Base-by-base conservation (phyloP, 805 yeast species). In the Zygoascus tannicola region DNA sequence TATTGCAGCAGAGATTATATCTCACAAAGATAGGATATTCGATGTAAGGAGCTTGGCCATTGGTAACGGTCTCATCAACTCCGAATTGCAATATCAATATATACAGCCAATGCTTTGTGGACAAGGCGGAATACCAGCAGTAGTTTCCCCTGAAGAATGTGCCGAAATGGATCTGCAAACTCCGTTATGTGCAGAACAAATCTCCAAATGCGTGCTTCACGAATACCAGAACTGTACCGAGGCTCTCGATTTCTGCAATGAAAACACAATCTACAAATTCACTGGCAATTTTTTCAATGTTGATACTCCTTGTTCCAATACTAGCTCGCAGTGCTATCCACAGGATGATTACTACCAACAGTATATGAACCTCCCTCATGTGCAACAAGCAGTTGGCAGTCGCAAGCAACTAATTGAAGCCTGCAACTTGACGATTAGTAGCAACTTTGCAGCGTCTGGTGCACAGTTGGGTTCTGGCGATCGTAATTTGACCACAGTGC, bases 101-200 rank as follows among this genome's bases (percentile, higher is more conserved):
- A 85, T 84, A 59, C 77, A 80, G 62, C 94, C 92, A 51, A 86
- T 88, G 96, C 94, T 94, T 3, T 90, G 97, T 65, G 87, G 94
- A 40, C 62, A 74, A 50, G 94, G 94, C 48, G 95, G 94, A 2
- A 3, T 73, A 75, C 56, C 76, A 75, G 19, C 69, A 84, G 82
- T 83, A 4, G 66, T 85, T 49, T 65, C 71, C 14, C 79, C 78
- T 15, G 80, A 76, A 44, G 77, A 76, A 49, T 85, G 95, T 66
- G 73, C 72, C 22, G 65, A 69, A 38, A 81, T 85, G 87, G 59
- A 67, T 32, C 68, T 66, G 22, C 66, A 73, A n/a, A 67, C 77
- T 41, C 83, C 85, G 49, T 73, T 83, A 57, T 84, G 94, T 64
- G 66, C 71, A 46, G 65, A 74, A 1, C 65, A 82, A 55, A 77